A percentile compares a stretch with the other conserved stretches of the same genome.
These are phyloP conservation scores for Saposhnikovia divaricata DNA, from an alignment of 129 eudicot genomes.

Conservation along the genomic window DNA sequence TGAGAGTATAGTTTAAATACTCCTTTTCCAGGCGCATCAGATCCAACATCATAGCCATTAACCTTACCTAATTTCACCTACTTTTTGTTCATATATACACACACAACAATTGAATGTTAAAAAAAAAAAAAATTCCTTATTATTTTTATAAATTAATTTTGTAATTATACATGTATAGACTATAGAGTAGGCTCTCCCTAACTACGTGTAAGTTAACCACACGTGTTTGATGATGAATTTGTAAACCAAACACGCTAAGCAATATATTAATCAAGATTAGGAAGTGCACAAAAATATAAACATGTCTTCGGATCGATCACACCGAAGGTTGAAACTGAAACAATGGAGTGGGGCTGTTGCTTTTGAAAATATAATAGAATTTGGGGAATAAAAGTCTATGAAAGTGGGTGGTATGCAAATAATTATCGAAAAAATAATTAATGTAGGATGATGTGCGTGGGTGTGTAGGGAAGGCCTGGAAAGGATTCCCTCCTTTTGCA, in stretches of 20 bases:
- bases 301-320: conserved; percentile 12
- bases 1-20: neutral
- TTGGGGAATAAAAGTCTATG: neutral
- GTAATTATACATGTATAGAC: neutral
- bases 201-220: conserved; percentile 17
- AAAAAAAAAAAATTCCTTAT: no score
- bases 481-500: conserved; percentile 26
- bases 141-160: no score
- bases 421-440: neutral
- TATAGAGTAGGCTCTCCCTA: neutral
- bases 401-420: neutral
- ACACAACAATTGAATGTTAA: no score
- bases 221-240: conserved; percentile 43
- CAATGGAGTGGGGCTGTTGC: neutral
- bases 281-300: conserved; percentile 26
- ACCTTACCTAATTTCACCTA: no score
- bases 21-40: neutral
- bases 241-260: conserved; percentile 27
- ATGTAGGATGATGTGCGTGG: conserved; percentile 1
- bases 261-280: conserved; percentile 2
- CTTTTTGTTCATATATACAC: no score
- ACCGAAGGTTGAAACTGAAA: neutral
- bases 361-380: neutral
- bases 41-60: neutral
- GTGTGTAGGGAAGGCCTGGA: conserved; percentile 1